A percentile compares a stretch with the other conserved stretches of the same genome.
Evolutionary conservation across 768 basidiomycete species (phyloP).

Genomic region (Podaxis sp.): DNA sequence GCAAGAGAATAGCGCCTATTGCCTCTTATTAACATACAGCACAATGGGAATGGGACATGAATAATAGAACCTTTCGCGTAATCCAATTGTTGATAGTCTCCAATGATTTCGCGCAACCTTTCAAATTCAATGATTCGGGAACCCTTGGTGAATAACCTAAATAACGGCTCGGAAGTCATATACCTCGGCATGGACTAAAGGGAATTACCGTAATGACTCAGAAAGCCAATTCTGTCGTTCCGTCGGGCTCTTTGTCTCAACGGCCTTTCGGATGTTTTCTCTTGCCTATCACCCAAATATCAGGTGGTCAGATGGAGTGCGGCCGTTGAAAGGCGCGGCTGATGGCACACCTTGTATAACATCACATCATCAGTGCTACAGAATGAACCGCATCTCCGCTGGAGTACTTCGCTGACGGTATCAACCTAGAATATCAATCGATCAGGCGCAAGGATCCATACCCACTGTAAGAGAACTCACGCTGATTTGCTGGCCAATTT

Average conservation of each 20-base stretch:
- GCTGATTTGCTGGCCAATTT: constrained; percentile 95
- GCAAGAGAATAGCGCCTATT: constrained; percentile 80
- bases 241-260: constrained; percentile 68
- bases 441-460: constrained; percentile 1
- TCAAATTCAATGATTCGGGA: constrained; percentile 81
- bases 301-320: not conserved
- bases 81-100: constrained; percentile 83
- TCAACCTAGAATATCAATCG: constrained; percentile 67
- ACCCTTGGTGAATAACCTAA: constrained; percentile 85
- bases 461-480: constrained; percentile 42
- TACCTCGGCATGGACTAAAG: constrained; percentile 3
- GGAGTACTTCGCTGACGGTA: constrained; percentile 91
- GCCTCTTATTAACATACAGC: constrained; percentile 11
- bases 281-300: constrained; percentile 60
- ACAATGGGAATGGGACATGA: not conserved
- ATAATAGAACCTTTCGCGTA: constrained; percentile 69
- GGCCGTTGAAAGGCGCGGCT: not conserved
- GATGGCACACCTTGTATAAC: constrained; percentile 77
- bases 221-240: constrained; percentile 80
- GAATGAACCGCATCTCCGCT: constrained; percentile 94
- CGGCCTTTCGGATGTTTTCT: constrained; percentile 89
- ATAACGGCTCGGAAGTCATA: constrained; percentile 11
- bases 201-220: constrained; percentile 78
- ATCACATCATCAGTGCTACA: constrained; percentile 98
- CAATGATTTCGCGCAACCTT: constrained; percentile 80